phyloP scores from a whole-genome alignment of 768 basidiomycete species.

The Pulveroboletus sp. region DNA sequence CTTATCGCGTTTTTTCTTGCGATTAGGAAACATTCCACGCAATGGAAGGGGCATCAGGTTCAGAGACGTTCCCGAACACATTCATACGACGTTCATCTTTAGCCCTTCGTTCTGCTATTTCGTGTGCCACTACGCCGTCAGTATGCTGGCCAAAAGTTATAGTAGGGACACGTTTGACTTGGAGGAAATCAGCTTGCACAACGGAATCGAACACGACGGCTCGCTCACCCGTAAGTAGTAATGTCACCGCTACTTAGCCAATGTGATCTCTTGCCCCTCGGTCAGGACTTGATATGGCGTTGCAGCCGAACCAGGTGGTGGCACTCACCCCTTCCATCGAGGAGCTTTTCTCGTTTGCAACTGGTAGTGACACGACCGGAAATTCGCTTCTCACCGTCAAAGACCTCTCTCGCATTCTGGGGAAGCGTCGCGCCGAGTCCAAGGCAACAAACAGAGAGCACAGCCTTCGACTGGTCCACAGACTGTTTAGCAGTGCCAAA shows the following conservation, averaged over 20 bases:
- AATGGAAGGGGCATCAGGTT: constrained; percentile 69
- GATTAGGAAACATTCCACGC: constrained; percentile 42
- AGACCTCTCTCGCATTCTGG: constrained; percentile 54
- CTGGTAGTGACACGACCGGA: constrained; percentile 50
- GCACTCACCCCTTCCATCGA: constrained; percentile 47
- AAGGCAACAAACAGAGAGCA: constrained; percentile 50
- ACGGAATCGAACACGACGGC: constrained; percentile 17
- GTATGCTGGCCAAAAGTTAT: constrained; percentile 53
- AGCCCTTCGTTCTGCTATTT: constrained; percentile 60
- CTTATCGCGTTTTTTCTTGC: not conserved
- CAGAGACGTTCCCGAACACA: constrained; percentile 30
- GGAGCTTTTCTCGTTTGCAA: constrained; percentile 52
- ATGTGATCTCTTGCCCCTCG: not conserved
- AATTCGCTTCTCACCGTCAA: constrained; percentile 46
- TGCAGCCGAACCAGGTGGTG: constrained; percentile 48
- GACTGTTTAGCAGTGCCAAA: constrained; percentile 65
- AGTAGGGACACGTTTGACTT: constrained; percentile 56
- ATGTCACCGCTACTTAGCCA: not conserved
- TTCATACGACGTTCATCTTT: constrained; percentile 64
- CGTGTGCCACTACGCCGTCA: constrained; percentile 55
- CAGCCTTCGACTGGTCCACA: constrained; percentile 45
- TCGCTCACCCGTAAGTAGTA: constrained; percentile 26
- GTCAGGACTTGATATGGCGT: constrained; percentile 49
- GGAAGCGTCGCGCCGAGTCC: constrained; percentile 59
- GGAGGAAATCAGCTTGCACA: constrained; percentile 28